phyloP scores from a whole-genome alignment of 2,329 filamentous ascomycete genomes.

The Epichloe scottii region DNA sequence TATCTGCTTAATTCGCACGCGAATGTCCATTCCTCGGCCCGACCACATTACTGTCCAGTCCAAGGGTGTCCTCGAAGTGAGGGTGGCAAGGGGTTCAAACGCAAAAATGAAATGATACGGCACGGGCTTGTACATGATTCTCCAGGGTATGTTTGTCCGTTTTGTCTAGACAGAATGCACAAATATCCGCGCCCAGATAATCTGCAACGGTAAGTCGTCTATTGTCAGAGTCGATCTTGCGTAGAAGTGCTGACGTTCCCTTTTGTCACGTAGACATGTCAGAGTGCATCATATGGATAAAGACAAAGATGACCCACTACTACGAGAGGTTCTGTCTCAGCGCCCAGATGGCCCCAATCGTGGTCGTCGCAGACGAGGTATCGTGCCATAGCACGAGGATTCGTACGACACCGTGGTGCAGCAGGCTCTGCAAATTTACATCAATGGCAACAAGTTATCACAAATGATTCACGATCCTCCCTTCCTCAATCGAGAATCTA shows the following conservation, averaged over 20 bases:
- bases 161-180: slow-evolving; percentile 87
- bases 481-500: background rate
- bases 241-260: slow-evolving; percentile 6
- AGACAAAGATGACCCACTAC: slow-evolving; percentile 68
- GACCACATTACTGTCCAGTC: slow-evolving; percentile 55
- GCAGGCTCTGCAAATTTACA: background rate
- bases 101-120: slow-evolving; percentile 62
- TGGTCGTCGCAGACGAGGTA: slow-evolving; percentile 59
- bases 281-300: slow-evolving; percentile 85
- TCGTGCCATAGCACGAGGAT: slow-evolving; percentile 15
- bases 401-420: background rate
- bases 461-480: background rate
- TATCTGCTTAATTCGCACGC: slow-evolving; percentile 70
- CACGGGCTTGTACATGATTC: slow-evolving; percentile 85
- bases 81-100: slow-evolving; percentile 56
- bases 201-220: slow-evolving; percentile 61
- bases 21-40: slow-evolving; percentile 53
- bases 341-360: slow-evolving; percentile 73
- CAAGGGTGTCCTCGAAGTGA: slow-evolving; percentile 49
- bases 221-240: background rate
- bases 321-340: slow-evolving; percentile 77
- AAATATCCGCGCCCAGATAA: slow-evolving; percentile 94
- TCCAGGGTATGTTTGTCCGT: slow-evolving; percentile 91
- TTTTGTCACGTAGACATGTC: slow-evolving; percentile 54
- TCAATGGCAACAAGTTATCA: background rate